phyloP scores from a whole-genome alignment of 495 filamentous ascomycete species.

The Xylaria telfairii region DNA sequence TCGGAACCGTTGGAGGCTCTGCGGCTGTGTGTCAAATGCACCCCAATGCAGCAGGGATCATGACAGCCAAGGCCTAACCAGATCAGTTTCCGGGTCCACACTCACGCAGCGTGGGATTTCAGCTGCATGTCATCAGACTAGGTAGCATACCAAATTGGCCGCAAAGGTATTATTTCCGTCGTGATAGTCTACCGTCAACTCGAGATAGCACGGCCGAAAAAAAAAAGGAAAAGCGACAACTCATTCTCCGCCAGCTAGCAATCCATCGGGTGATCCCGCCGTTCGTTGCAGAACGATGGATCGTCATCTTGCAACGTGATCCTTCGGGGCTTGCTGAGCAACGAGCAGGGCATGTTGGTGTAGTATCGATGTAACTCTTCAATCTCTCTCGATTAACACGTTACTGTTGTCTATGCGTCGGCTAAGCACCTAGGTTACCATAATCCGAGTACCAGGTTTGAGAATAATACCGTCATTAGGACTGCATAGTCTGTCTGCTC shows the following conservation, averaged over 20 bases:
- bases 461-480: background rate
- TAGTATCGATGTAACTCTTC: background rate
- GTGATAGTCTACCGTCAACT: background rate
- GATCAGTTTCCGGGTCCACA: background rate
- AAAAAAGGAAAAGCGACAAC: background rate
- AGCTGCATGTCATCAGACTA: background rate
- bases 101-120: background rate
- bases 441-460: constrained; percentile 19
- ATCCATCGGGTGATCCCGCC: background rate
- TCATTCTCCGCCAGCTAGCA: background rate
- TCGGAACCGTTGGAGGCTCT: background rate
- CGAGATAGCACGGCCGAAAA: background rate
- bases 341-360: background rate
- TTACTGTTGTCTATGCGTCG: background rate
- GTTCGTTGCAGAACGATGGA: background rate
- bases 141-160: background rate
- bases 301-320: background rate
- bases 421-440: background rate
- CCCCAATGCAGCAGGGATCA: constrained; percentile 1
- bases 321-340: background rate
- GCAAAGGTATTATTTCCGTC: background rate
- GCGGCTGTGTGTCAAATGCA: constrained; percentile 9
- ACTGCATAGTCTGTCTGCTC: constrained; percentile 1
- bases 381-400: background rate
- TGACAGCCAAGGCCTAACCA: background rate